Base-by-base conservation (phyloP, 2,329 filamentous ascomycete species). In the Botrytis aclada region DNA sequence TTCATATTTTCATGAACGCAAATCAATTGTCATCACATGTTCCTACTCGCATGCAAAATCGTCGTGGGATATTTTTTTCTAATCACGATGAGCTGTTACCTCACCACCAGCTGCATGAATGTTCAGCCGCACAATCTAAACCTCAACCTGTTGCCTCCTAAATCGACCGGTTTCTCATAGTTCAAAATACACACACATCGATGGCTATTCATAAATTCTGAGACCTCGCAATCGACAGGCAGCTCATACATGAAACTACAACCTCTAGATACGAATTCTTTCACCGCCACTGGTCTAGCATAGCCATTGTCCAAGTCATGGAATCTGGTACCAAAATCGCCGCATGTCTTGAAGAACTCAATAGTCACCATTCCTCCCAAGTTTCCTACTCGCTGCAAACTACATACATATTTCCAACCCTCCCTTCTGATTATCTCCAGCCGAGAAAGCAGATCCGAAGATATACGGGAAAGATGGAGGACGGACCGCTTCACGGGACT, bases 371-470 rank as follows among this genome's bases (percentile, higher is more conserved):
- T 58, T 67, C 69, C 18, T 64, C 69, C 5, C 72, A 75, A 20
- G 51, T 75, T 18, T 74, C 74, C 1, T 69, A 66, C 51, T 77
- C 73, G 2, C 63, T 77, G 5, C 73, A 74, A 63, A 61, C 73
- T 1, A 75, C 74, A 43, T 74, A 22, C 22, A 18, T 22, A 51
- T 4, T 65, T 70, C 3, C 74, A 77, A 54, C 64, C 75, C 3
- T 72, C 74, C 2, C 74, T 75, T 37, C 73, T 77, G 2, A n/a
- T n/a, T n/a, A n/a, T n/a, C n/a, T n/a, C n/a, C n/a, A n/a, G n/a
- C n/a, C n/a, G n/a, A n/a, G n/a, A n/a, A n/a, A n/a, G n/a, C n/a
- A n/a, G n/a, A n/a, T n/a, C n/a, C n/a, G n/a, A n/a, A n/a, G n/a
- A n/a, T n/a, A n/a, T n/a, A n/a, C n/a, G n/a, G n/a, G n/a, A n/a